These are phyloP conservation scores for Chlamydomonas sphaeroides DNA, from an alignment of 139 green algal species.

Conservation along the genomic window DNA sequence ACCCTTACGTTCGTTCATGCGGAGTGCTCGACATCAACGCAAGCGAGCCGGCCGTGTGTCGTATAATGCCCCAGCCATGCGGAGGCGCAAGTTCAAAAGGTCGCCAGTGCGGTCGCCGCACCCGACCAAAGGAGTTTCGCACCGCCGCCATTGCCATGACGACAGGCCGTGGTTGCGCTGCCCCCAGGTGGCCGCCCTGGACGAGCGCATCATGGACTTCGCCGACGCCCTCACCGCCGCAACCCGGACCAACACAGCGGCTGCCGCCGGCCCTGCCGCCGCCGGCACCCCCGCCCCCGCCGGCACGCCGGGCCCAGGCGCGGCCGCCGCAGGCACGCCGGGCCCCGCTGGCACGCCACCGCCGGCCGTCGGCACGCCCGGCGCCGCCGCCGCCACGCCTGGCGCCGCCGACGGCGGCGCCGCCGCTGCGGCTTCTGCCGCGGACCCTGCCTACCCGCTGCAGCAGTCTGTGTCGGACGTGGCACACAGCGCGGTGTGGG, in stretches of 20 bases:
- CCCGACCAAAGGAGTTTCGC: too few species aligned
- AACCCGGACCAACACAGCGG: background rate
- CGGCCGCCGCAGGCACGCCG: too few species aligned
- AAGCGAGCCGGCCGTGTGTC: too few species aligned
- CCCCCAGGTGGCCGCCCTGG: conserved; percentile 39
- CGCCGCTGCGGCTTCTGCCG: too few species aligned
- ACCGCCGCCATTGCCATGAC: too few species aligned
- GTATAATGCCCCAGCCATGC: too few species aligned
- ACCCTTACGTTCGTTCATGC: too few species aligned
- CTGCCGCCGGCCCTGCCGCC: background rate
- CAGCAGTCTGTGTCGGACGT: conserved; percentile 24
- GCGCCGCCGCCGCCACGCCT: background rate
- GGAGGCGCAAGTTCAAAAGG: too few species aligned
- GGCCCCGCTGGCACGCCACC: background rate
- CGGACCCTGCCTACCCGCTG: background rate
- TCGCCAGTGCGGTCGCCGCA: too few species aligned
- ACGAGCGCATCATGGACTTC: conserved; percentile 54
- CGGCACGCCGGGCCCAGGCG: too few species aligned
- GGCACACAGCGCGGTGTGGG: conserved; percentile 64
- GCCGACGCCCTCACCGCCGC: conserved; percentile 21
- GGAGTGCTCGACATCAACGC: too few species aligned
- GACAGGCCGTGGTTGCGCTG: too few species aligned
- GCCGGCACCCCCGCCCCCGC: background rate
- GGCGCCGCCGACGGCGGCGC: background rate
- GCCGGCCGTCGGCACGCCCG: background rate